phyloP scores from a whole-genome alignment of 768 basidiomycete species.

The Lactarius indigo region DNA sequence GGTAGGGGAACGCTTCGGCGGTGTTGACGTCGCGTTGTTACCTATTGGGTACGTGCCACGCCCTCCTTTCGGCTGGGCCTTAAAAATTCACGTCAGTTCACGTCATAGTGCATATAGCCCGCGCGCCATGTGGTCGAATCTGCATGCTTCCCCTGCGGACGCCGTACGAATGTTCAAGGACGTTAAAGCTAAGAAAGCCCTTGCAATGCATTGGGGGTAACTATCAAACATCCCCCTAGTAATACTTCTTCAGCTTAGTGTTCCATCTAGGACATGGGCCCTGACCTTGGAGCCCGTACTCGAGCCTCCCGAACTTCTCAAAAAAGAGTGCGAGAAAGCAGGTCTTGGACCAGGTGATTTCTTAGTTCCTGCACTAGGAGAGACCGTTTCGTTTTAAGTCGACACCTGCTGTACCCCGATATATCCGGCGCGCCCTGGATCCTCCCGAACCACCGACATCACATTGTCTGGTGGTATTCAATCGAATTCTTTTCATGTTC shows the following conservation, averaged over 20 bases:
- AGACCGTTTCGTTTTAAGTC: slow-evolving; percentile 41
- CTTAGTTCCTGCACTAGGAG: slow-evolving; percentile 55
- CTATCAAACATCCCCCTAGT: slow-evolving; percentile 20
- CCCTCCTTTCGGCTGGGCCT: not conserved
- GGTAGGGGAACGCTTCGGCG: slow-evolving; percentile 60
- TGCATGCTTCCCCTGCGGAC: slow-evolving; percentile 67
- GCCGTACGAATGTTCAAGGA: slow-evolving; percentile 66
- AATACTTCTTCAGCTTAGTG: not conserved
- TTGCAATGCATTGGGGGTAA: slow-evolving; percentile 73
- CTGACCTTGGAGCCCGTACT: slow-evolving; percentile 52
- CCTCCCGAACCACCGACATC: not conserved
- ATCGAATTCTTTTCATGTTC: not conserved
- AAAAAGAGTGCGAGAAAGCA: slow-evolving; percentile 46
- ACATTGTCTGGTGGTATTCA: not conserved
- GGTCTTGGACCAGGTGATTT: slow-evolving; percentile 56
- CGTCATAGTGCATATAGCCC: slow-evolving; percentile 56
- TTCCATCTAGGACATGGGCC: slow-evolving; percentile 44
- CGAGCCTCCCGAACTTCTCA: slow-evolving; percentile 57
- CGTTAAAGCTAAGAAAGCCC: slow-evolving; percentile 51
- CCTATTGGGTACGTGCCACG: slow-evolving; percentile 56
- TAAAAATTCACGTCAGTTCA: slow-evolving; percentile 9
- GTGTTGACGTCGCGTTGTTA: slow-evolving; percentile 66
- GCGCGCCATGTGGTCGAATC: slow-evolving; percentile 50
- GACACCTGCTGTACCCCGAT: not conserved
- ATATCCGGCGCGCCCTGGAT: not conserved